A percentile compares a stretch with the other conserved stretches of the same genome.
Conservation (phyloP, 331 rosid genomes). For the Malus hybrid region DNA sequence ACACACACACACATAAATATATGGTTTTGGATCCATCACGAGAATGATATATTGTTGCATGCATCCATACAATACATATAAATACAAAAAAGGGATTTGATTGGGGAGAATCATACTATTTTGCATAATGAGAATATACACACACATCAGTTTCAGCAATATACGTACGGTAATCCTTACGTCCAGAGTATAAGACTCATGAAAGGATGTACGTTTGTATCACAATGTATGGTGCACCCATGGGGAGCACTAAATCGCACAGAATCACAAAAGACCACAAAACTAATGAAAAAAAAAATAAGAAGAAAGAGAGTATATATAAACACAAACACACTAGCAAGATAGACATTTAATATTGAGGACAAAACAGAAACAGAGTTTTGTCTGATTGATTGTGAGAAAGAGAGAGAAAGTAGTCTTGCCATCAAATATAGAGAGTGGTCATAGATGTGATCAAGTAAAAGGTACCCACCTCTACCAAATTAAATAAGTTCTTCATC, state of each 20-base stretch:
- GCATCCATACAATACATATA: background rate
- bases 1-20: too few relatives aligned
- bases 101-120: constrained; percentile 2
- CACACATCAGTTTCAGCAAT: background rate
- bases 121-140: background rate
- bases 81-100: background rate
- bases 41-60: background rate
- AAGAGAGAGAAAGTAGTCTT: background rate
- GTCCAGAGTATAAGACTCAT: constrained; percentile 18
- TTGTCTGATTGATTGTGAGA: constrained; percentile 41
- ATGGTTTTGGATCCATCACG: background rate
- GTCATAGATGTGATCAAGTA: background rate
- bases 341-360: background rate
- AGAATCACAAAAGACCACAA: constrained; percentile 42
- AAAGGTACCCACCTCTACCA: background rate
- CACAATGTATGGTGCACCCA: constrained; percentile 16
- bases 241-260: constrained; percentile 47
- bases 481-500: background rate
- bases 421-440: background rate
- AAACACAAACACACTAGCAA: background rate
- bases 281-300: constrained; percentile 19
- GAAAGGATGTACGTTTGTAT: constrained; percentile 27
- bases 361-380: constrained; percentile 37
- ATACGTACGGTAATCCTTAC: background rate
- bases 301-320: background rate